phyloP scores from a whole-genome alignment of 2,329 filamentous ascomycete genomes.

The Herpotrichia juniperi region DNA sequence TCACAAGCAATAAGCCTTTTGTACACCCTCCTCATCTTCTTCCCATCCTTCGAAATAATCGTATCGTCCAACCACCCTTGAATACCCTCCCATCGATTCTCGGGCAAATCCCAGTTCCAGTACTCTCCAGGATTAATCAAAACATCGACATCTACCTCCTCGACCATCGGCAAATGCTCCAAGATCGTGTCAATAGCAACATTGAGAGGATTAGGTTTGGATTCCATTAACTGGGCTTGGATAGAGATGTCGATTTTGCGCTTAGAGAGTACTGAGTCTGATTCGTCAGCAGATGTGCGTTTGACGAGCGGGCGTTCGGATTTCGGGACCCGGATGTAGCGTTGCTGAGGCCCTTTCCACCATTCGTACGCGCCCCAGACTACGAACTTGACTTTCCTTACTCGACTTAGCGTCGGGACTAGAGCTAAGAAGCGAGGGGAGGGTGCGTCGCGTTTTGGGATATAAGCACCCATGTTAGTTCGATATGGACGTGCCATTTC shows the following conservation, averaged over 20 bases:
- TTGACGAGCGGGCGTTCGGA: slow-evolving; percentile 12
- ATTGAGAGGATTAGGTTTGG: slow-evolving; percentile 22
- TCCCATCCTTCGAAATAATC: slow-evolving; percentile 8
- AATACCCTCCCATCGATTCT: slow-evolving; percentile 29
- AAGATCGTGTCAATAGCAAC: slow-evolving; percentile 28
- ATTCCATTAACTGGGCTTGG: background rate
- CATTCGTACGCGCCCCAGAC: slow-evolving; percentile 36
- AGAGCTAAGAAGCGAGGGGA: slow-evolving; percentile 36
- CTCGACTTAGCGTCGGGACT: slow-evolving; percentile 22
- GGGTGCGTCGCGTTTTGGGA: slow-evolving; percentile 23
- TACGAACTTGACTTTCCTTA: slow-evolving; percentile 26
- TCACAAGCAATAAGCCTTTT: slow-evolving; percentile 22
- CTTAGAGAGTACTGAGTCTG: slow-evolving; percentile 8
- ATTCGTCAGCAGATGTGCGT: slow-evolving; percentile 13
- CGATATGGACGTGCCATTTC: slow-evolving; percentile 25
- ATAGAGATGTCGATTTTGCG: background rate
- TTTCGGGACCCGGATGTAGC: background rate
- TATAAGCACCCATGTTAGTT: slow-evolving; percentile 22
- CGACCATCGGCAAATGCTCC: slow-evolving; percentile 27
- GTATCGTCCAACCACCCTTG: slow-evolving; percentile 33
- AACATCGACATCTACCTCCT: slow-evolving; percentile 30
- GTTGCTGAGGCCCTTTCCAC: slow-evolving; percentile 19
- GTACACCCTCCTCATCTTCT: slow-evolving; percentile 22
- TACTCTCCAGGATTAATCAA: slow-evolving; percentile 26
- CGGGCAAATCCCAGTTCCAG: slow-evolving; percentile 34